Percentiles rank a stretch among this genome's conserved stretches.
Evolutionary conservation across 2,329 filamentous ascomycete species (phyloP).

Genomic region (Aureobasidium sp.): DNA sequence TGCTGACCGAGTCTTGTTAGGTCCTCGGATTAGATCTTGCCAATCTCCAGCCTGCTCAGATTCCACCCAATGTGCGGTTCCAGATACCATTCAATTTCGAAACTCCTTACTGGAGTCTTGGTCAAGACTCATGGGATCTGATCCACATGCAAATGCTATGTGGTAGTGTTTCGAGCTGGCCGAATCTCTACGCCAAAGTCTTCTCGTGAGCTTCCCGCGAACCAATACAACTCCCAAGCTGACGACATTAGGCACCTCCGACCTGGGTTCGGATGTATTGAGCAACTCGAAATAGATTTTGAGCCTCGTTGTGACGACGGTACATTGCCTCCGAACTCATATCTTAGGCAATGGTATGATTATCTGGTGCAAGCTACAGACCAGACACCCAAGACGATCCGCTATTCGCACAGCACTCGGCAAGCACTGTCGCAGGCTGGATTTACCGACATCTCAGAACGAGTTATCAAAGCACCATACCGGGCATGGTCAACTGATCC

Average conservation of each 20-base stretch:
- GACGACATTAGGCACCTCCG: constrained; percentile 57
- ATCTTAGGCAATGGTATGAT: constrained; percentile 51
- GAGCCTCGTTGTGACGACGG: constrained; percentile 64
- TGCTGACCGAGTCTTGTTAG: constrained; percentile 22
- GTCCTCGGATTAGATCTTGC: constrained; percentile 56
- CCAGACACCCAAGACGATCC: constrained; percentile 56
- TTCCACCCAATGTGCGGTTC: constrained; percentile 63
- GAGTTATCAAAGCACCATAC: constrained; percentile 61
- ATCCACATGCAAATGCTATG: constrained; percentile 75
- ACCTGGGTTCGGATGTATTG: constrained; percentile 67
- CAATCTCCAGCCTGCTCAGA: constrained; percentile 55
- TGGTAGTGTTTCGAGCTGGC: constrained; percentile 73
- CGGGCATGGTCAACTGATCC: constrained; percentile 65
- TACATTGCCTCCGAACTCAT: constrained; percentile 47
- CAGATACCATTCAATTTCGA: constrained; percentile 69
- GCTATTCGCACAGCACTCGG: constrained; percentile 56
- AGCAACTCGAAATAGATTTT: constrained; percentile 87
- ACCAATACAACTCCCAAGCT: constrained; percentile 19
- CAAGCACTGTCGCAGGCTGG: constrained; percentile 60
- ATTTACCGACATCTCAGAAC: constrained; percentile 71
- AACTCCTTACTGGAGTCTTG: constrained; percentile 57
- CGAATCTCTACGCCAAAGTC: constrained; percentile 62
- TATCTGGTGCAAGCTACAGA: constrained; percentile 60
- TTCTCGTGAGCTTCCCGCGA: constrained; percentile 46
- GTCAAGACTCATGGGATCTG: constrained; percentile 67